Evolutionary conservation across 1,284 basidiomycete genomes (phyloP), one percentile per base, ranked within the genome.

Genomic region (Microbotryomycetes sp.): DNA sequence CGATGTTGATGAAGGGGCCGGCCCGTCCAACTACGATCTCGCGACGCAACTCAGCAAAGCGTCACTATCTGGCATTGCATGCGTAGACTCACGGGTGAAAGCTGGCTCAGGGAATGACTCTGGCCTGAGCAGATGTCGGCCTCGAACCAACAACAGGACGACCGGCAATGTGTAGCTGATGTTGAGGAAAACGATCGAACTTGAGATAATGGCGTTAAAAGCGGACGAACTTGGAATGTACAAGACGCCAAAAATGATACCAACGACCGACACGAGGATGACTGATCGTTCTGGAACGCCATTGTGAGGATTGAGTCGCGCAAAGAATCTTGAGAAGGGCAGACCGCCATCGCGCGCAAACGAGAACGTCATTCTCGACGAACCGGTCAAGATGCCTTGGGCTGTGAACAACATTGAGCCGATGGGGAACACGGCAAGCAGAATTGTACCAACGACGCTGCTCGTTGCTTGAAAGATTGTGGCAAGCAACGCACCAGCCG

Each of bases 361-460:
- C 42, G 83, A 82, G 77, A 84, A 85, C 1, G 82, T 83, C 71
- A 85, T 83, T 22, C 86, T 80, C 1, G 84, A 86, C 14, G 83
- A 81, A 2, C 83, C 84, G 53, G 83, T 84, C 60, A 83, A 80
- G 64, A 85, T 82, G 23, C 83, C 74, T 58, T 70, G 69, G 15
- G 55, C 63, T 15, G 68, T 65, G 22, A 56, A 74, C 22, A 71
- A 72, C 78, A 80, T 78, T 22, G 71, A 73, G 31, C 74, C 62
- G 51, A 79, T 74, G 1, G 78, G 77, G 69, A 79, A 77, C 57
- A 77, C 74, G 46, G 73, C 64, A 19, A 81, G 64, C 62, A 83
- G 84, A 63, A 87, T 83, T 0, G 86, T 84, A 12, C 85, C 86
- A 0, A 78, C 81, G 46, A 79, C 79, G 23, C 80, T 84, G 4